phyloP scores from a whole-genome alignment of 2,329 filamentous ascomycete genomes.

The Shiraia sp. region DNA sequence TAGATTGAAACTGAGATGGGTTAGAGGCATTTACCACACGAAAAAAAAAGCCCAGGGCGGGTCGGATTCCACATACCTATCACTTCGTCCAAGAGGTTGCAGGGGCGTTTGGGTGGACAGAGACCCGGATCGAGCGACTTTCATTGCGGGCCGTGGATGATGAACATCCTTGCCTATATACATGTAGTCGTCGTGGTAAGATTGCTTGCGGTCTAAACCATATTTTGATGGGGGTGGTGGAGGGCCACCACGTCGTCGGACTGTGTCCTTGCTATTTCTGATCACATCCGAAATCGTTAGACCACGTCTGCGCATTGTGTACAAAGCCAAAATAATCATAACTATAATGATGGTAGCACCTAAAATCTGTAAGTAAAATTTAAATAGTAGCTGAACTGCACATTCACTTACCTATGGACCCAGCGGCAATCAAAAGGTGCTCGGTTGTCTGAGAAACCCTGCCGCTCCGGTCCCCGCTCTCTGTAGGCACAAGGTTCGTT shows the following conservation, averaged over 20 bases:
- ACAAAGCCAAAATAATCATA: constrained; percentile 40
- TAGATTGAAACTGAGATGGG: constrained; percentile 25
- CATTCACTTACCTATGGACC: constrained; percentile 41
- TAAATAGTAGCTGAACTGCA: not conserved
- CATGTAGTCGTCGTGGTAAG: constrained; percentile 24
- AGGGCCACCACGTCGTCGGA: constrained; percentile 19
- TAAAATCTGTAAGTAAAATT: constrained; percentile 21
- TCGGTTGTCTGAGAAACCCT: constrained; percentile 43
- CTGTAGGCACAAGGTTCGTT: constrained; percentile 29
- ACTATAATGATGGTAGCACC: constrained; percentile 46
- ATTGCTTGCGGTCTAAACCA: constrained; percentile 31
- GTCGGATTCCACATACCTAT: constrained; percentile 22
- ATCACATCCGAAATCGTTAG: constrained; percentile 35
- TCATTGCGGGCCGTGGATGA: constrained; percentile 27
- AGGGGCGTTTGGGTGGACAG: constrained; percentile 33
- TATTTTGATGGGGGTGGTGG: constrained; percentile 28
- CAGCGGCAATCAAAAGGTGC: constrained; percentile 46
- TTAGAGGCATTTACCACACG: constrained; percentile 4
- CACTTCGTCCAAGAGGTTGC: constrained; percentile 32
- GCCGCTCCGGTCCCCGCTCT: constrained; percentile 16
- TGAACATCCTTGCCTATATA: constrained; percentile 30
- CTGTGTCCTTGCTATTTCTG: constrained; percentile 26
- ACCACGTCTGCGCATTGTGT: constrained; percentile 45
- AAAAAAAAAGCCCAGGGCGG: not conserved
- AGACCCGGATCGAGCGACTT: constrained; percentile 31